phyloP scores from a whole-genome alignment of 1,284 basidiomycete species.

The Phellinidium pouzarii region DNA sequence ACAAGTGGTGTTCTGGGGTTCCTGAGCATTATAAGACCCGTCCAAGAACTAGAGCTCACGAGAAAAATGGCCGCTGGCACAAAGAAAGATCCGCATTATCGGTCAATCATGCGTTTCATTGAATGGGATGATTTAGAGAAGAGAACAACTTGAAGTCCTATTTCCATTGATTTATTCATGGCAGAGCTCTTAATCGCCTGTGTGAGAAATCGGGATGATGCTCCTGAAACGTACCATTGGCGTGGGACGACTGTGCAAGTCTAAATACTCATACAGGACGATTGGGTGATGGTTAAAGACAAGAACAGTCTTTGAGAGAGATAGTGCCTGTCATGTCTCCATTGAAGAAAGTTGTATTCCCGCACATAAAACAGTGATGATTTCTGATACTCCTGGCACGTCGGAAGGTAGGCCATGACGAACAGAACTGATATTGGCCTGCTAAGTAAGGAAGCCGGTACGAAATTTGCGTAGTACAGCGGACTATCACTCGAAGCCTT shows the following conservation, averaged over 20 bases:
- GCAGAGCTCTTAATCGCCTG: background rate
- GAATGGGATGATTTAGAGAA: too few species aligned
- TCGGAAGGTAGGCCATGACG: background rate
- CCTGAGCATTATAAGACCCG: too few species aligned
- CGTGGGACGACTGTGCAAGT: too few species aligned
- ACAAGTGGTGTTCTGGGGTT: too few species aligned
- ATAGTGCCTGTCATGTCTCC: background rate
- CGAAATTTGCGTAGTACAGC: background rate
- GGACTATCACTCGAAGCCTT: background rate
- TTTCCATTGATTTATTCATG: too few species aligned
- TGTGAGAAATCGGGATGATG: background rate
- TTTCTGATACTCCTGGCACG: background rate
- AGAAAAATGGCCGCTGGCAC: background rate
- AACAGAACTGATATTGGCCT: background rate
- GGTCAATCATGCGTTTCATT: background rate
- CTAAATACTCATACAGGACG: too few species aligned
- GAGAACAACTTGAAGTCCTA: too few species aligned
- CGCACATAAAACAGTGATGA: background rate
- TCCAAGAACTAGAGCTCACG: background rate
- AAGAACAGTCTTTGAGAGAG: background rate
- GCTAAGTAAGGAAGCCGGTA: background rate
- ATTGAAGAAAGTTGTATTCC: background rate
- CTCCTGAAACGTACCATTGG: background rate
- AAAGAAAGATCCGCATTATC: background rate
- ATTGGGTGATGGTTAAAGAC: too few species aligned